These are phyloP conservation scores for Gryganskiella cystojenkinii DNA, from an alignment of 192 early-diverging fungal genomes.

Conservation along the genomic window DNA sequence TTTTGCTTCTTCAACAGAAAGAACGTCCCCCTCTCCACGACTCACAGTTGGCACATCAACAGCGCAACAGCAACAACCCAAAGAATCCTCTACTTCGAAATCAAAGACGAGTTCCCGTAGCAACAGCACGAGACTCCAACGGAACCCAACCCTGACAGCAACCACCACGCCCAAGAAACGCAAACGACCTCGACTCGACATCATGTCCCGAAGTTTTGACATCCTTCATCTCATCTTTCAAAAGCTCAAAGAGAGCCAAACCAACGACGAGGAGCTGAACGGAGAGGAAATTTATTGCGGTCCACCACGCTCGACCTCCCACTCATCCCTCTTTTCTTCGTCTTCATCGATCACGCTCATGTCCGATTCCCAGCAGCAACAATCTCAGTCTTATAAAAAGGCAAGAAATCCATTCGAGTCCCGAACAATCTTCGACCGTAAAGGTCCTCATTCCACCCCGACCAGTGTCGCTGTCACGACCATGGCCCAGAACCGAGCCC, in stretches of 20 bases:
- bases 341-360: neutral
- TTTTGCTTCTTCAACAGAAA: too few species aligned
- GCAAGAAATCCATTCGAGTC: neutral
- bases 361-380: too few species aligned
- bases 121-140: too few species aligned
- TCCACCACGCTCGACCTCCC: neutral
- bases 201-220: constrained; percentile 12
- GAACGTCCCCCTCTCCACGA: too few species aligned
- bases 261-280: too few species aligned
- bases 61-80: too few species aligned
- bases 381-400: too few species aligned
- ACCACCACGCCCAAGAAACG: neutral
- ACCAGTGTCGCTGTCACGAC: constrained; percentile 4
- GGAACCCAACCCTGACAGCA: too few species aligned
- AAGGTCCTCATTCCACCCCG: constrained; percentile 1
- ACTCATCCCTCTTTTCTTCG: neutral
- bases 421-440: neutral
- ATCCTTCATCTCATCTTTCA: constrained; percentile 18
- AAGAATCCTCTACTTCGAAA: too few species aligned
- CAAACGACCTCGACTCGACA: constrained; percentile 6
- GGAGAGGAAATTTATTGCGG: too few species aligned
- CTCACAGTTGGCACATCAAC: too few species aligned
- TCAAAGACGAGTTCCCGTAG: too few species aligned
- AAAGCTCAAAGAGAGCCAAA: neutral
- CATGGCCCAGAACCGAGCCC: constrained; percentile 10